These are phyloP conservation scores for Fusarium sp. DNA, from an alignment of 2,329 filamentous ascomycete species.

Conservation along the genomic window DNA sequence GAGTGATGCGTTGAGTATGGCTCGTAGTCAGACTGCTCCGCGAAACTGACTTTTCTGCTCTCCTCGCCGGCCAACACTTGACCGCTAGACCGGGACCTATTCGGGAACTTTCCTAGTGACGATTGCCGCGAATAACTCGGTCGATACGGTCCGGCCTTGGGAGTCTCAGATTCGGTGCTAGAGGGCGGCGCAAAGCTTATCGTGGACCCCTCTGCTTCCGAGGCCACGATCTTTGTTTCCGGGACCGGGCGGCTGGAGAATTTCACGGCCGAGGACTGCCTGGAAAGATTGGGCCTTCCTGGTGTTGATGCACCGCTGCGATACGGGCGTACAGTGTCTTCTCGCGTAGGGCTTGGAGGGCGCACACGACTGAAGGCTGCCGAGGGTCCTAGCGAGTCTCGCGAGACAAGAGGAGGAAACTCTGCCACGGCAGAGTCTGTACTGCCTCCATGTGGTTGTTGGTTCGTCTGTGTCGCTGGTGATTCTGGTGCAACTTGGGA, in stretches of 20 bases:
- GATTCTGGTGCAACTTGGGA: conserved; percentile 17
- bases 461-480: not conserved
- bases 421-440: conserved; percentile 24
- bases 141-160: conserved; percentile 44
- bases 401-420: conserved; percentile 36
- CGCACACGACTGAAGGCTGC: conserved; percentile 29
- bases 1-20: conserved; percentile 32
- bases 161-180: conserved; percentile 38
- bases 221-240: conserved; percentile 68
- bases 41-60: conserved; percentile 70
- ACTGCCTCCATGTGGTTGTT: not conserved
- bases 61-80: conserved; percentile 63
- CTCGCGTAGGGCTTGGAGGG: conserved; percentile 39
- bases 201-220: conserved; percentile 63
- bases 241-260: conserved; percentile 80
- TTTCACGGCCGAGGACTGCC: conserved; percentile 62
- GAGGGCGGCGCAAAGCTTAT: conserved; percentile 72
- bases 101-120: conserved; percentile 67
- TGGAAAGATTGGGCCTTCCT: conserved; percentile 57
- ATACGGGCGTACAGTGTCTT: conserved; percentile 28
- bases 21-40: conserved; percentile 47
- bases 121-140: conserved; percentile 52
- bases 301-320: conserved; percentile 38
- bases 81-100: conserved; percentile 68
- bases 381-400: conserved; percentile 11